A percentile compares a stretch with the other conserved stretches of the same genome.
These are phyloP conservation scores for Botryotinia convoluta DNA, from an alignment of 2,329 filamentous ascomycete species.

Conservation along the genomic window DNA sequence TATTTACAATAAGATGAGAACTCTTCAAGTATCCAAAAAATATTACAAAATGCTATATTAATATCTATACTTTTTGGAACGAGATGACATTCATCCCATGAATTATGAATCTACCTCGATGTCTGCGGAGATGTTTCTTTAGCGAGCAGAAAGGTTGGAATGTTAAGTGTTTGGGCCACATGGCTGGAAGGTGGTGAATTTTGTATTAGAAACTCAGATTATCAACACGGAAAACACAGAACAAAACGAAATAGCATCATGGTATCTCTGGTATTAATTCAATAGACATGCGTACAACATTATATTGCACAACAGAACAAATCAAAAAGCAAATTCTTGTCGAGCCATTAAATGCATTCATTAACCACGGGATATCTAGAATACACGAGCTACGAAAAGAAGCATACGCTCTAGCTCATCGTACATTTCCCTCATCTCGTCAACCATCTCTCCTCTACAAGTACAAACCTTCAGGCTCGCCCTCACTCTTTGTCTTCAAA, in stretches of 20 bases:
- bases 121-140: neutral
- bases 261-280: neutral
- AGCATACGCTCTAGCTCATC: conserved; percentile 26
- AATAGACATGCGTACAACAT: neutral
- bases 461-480: conserved; percentile 96
- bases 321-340: neutral
- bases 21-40: neutral
- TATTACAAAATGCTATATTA: neutral
- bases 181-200: neutral
- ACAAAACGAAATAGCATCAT: neutral
- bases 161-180: neutral
- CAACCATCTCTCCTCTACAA: conserved; percentile 58
- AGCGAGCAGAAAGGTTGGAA: neutral
- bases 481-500: conserved; percentile 97
- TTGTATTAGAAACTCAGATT: neutral
- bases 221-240: neutral
- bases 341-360: conserved; percentile 11
- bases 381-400: conserved; percentile 34
- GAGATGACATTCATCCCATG: neutral
- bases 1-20: too few species aligned
- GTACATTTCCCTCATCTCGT: conserved; percentile 3
- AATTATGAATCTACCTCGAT: neutral
- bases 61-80: neutral
- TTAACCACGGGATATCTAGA: conserved; percentile 26
- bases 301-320: neutral